Evolutionary conservation across 202 grass and related monocot species (phyloP), one percentile per base, ranked within the genome.

Genomic region (Panicum virgatum): DNA sequence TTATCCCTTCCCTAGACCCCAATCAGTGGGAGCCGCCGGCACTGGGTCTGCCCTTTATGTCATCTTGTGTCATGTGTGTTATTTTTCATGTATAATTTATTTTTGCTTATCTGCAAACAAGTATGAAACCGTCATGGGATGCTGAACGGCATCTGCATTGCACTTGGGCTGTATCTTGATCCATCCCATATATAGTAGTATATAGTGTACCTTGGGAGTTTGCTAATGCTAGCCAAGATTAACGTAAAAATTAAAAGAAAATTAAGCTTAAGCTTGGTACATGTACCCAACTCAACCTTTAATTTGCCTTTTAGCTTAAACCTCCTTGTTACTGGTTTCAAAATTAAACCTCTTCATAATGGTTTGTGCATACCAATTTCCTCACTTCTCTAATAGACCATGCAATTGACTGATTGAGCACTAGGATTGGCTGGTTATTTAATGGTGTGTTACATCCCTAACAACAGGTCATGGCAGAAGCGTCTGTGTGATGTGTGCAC

Each of bases 401-500:
- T 14, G 20, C 6, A 20, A 58, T 32, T 46, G 44, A 14, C 44
- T 46, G 3, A 46, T 46, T 47, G 7, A 51, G 20, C 50, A 60
- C n/a, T 56, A 23, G 53, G 53, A 56, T 56, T 56, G 23, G 56
- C 56, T 27, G 22, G 51, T 84, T 60, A 69, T 82, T 10, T 77
- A 79, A 85, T 61, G 38, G 50, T 20, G 23, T 74, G 56, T 78
- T 77, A 15, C 60, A 77, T 52, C n/a, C 67, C 70, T 88, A 79
- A 86, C 78, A 98, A 86, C 78, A 98, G 92, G 96, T 38, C 96
- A 98, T 62, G 96, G 92, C 29, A 96, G 92, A 89, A 98, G 96
- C 48, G 85, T 98, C 22, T 98, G 91, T 9, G 85, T 98, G 74
- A 98, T 98, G 92, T 98, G 92, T 15, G 89, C 92, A 36, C 83